Evolutionary conservation across 176 grass and related monocot genomes (phyloP).

Genomic region (Bothriochloa decipiens): DNA sequence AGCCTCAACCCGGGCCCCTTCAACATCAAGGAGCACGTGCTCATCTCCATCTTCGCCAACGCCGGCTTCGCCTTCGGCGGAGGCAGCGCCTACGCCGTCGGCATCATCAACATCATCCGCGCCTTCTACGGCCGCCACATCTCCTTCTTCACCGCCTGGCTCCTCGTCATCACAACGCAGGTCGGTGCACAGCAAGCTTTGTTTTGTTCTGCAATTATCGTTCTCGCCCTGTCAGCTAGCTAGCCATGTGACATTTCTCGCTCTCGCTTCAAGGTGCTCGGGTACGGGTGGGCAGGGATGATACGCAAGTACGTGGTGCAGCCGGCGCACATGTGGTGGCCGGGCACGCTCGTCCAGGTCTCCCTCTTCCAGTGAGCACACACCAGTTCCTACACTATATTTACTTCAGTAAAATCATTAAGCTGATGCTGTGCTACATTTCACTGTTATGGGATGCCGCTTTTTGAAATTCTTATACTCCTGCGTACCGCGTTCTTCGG

Average conservation of each 20-base stretch:
- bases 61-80: slow-evolving; percentile 78
- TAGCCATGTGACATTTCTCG: not conserved
- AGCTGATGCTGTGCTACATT: not conserved
- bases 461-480: not conserved
- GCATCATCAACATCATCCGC: slow-evolving; percentile 74
- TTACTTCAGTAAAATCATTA: not conserved
- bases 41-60: slow-evolving; percentile 98
- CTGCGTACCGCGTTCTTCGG: not conserved
- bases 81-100: slow-evolving; percentile 78
- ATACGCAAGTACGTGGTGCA: slow-evolving; percentile 92
- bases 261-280: slow-evolving; percentile 58
- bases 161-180: slow-evolving; percentile 92
- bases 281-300: slow-evolving; percentile 91
- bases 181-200: slow-evolving; percentile 33
- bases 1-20: slow-evolving; percentile 89
- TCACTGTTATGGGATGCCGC: not conserved
- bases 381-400: not conserved
- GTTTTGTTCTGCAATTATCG: not conserved
- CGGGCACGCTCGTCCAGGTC: slow-evolving; percentile 86
- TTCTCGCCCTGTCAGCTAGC: not conserved
- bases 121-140: slow-evolving; percentile 74
- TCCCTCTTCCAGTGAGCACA: slow-evolving; percentile 79
- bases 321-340: slow-evolving; percentile 98
- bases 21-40: slow-evolving; percentile 99
- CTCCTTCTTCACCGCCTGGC: slow-evolving; percentile 71